These are phyloP conservation scores for Eucalyptus coolabah DNA, from an alignment of 345 rosid species.

Conservation along the genomic window DNA sequence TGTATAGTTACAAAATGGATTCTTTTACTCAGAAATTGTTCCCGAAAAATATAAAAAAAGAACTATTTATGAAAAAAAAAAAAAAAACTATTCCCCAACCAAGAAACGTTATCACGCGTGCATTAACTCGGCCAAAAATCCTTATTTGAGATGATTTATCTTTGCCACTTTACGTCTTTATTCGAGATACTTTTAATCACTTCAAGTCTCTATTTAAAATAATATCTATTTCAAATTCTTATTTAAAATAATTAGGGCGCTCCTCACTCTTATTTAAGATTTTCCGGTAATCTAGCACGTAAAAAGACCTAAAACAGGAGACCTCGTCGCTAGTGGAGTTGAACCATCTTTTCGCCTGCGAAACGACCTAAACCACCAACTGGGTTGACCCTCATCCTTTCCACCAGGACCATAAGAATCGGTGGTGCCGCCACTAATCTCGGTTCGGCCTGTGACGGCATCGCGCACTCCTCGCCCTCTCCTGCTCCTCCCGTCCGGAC, in stretches of 20 bases:
- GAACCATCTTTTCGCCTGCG: background rate
- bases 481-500: background rate
- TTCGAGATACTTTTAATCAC: fast-evolving
- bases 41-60: fast-evolving
- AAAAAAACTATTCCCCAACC: fast-evolving
- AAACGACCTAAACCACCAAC: background rate
- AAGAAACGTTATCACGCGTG: no score
- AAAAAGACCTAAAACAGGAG: background rate
- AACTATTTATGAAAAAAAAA: no score
- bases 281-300: background rate
- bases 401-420: background rate
- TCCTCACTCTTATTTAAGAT: no score
- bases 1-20: no score
- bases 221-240: fast-evolving
- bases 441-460: background rate
- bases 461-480: background rate
- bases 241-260: fast-evolving
- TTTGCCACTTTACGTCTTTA: fast-evolving
- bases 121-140: no score
- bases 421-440: background rate
- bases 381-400: background rate
- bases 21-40: no score
- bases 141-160: no score
- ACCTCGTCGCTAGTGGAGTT: background rate
- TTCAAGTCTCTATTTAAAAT: no score